These are phyloP conservation scores for Chaetomium globosum DNA, from an alignment of 2,329 filamentous ascomycete species.

Conservation along the genomic window DNA sequence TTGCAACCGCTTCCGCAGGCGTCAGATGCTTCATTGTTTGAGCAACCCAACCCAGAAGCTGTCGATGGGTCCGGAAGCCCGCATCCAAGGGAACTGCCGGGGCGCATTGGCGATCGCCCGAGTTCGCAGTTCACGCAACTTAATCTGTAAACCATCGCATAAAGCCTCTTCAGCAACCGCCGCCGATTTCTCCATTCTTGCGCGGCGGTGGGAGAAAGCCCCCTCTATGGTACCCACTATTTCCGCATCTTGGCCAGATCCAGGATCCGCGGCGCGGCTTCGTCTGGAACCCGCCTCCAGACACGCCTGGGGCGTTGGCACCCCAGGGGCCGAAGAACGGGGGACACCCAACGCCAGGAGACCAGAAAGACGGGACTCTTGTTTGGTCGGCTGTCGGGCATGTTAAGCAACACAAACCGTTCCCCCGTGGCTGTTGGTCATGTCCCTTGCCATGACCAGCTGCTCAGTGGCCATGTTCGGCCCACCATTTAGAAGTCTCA, in stretches of 20 bases:
- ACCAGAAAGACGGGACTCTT: neutral
- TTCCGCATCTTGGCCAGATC: conserved; percentile 19
- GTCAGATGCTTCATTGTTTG: conserved; percentile 7
- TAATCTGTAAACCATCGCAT: neutral
- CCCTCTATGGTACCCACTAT: conserved; percentile 2
- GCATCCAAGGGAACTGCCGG: neutral
- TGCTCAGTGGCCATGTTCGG: neutral
- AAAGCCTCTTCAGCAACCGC: neutral
- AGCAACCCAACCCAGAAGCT: neutral
- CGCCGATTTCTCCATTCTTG: conserved; percentile 2
- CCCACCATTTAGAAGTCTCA: neutral
- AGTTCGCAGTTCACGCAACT: neutral
- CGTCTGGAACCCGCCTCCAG: conserved; percentile 3
- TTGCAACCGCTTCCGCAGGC: neutral
- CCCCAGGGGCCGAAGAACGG: neutral
- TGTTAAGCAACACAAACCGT: neutral
- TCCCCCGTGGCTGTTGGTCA: neutral
- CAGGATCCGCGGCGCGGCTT: conserved; percentile 21
- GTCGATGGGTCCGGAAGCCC: neutral
- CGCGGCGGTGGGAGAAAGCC: conserved; percentile 10
- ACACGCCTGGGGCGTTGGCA: conserved; percentile 16
- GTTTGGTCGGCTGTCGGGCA: neutral
- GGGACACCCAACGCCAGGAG: neutral
- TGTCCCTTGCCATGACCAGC: neutral
- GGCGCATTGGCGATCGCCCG: neutral